Base-by-base conservation (phyloP, 192 early-diverging fungal species). In the Coemansia sp. region DNA sequence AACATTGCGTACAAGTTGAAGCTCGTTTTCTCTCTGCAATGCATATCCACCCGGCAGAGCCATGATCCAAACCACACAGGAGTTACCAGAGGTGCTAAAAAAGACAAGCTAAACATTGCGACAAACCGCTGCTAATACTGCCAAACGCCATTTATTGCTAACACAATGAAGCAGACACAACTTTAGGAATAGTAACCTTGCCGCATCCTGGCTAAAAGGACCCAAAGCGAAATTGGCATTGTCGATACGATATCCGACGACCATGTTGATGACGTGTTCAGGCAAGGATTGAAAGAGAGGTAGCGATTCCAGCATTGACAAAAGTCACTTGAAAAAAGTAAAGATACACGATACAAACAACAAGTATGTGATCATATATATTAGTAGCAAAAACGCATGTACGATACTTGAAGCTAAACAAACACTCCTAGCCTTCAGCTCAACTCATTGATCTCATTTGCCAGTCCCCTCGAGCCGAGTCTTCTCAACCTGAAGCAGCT, bases 401-500 rank as follows among this genome's bases (percentile, higher is more conserved):
- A 43, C 41, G 41, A 15, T 43, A 43, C 15, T 15, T 15, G 12
- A 43, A 43, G 41, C 41, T 15, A 43, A 43, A 4, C 15, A 15
- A 11, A 43, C 2, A 13, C 8, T 34, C 34, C 40, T 3, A 11
- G 40, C 40, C 13, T 15, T 43, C 40, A 43, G 40, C 12, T 13
- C 4, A 15, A 11, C 41, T 15, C 41, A 15, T 15, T 43, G 41
- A 43, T 0, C 41, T 12, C 11, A 13, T 11, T 43, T 11, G 41
- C 41, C 4, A 15, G 3, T 43, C 15, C 15, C 15, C 41, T 15
- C 15, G 41, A 43, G 41, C 41, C 41, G 41, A 43, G 13, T 46
- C 15, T 18, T 8, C 20, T 50, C 20, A 9, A 41, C 20, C 16
- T 18, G 20, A 40, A 70, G 70, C 34, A 87, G 63, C 40, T 64